Conservation (phyloP, 768 basidiomycete genomes). For the Lactarius pseudohatsudake region DNA sequence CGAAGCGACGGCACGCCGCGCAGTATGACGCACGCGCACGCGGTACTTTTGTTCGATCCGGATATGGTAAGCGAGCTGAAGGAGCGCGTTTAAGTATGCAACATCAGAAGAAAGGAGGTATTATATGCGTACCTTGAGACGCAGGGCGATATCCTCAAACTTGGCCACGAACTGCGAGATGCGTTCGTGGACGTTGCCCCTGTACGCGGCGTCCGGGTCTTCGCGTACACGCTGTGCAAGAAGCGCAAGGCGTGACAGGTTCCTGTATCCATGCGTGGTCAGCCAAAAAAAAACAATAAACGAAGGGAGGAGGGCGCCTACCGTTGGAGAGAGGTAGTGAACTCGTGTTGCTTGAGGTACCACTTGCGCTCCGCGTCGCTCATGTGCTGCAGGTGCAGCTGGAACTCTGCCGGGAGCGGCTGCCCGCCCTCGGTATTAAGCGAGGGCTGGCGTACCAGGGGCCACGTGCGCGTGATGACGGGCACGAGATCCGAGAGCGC, state of each 20-base stretch:
- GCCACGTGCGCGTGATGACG: conserved; percentile 20
- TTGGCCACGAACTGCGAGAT: conserved; percentile 23
- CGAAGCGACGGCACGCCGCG: conserved; percentile 13
- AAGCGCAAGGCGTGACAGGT: conserved; percentile 21
- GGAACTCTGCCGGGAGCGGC: conserved; percentile 1
- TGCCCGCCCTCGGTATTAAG: conserved; percentile 22
- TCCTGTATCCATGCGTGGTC: conserved; percentile 3
- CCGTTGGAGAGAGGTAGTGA: conserved; percentile 24
- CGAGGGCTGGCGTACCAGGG: conserved; percentile 11
- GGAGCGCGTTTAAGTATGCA: neutral
- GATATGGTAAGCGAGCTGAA: conserved; percentile 21
- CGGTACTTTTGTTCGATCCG: conserved; percentile 23
- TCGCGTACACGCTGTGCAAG: conserved; percentile 24
- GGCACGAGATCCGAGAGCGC: conserved; percentile 10
- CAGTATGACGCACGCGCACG: conserved; percentile 16
- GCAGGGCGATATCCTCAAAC: conserved; percentile 19
- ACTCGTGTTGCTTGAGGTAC: conserved; percentile 27
- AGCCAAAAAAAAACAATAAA: neutral
- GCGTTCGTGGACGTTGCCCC: conserved; percentile 13
- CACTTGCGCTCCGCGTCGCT: conserved; percentile 16
- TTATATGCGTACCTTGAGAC: conserved; percentile 19
- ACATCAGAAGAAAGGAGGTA: neutral
- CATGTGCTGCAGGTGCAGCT: conserved; percentile 11
- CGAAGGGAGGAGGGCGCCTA: neutral
- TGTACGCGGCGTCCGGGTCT: conserved; percentile 22